Conservation (phyloP, 2,329 filamentous ascomycete genomes). For the Colletotrichum magnum region DNA sequence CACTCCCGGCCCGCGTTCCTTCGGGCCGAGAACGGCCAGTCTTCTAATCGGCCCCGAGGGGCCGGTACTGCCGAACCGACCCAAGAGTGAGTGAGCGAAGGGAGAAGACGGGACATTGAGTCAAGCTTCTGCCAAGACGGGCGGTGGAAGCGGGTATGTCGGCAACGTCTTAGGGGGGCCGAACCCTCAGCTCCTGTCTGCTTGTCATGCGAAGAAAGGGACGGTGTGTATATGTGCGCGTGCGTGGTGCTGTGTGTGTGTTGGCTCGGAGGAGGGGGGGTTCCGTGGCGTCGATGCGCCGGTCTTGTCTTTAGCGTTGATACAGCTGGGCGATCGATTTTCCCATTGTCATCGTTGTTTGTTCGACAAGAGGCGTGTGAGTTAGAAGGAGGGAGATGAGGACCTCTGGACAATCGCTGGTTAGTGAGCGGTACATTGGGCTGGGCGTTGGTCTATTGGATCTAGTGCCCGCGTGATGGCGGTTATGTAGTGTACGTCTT, state of each 20-base stretch:
- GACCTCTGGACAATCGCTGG: not conserved
- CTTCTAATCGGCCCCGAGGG: constrained; percentile 15
- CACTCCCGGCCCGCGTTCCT: not conserved
- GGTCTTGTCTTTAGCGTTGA: no score
- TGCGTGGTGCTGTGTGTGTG: not conserved
- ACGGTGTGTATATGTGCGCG: not conserved
- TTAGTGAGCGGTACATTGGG: constrained; percentile 4
- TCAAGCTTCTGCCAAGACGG: constrained; percentile 40
- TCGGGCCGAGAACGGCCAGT: constrained; percentile 26
- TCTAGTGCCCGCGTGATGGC: constrained; percentile 7
- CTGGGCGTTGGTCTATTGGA: not conserved
- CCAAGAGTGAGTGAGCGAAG: not conserved
- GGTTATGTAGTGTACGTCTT: not conserved
- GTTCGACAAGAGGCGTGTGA: no score
- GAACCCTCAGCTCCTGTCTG: constrained; percentile 1
- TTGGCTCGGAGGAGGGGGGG: not conserved
- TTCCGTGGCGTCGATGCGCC: no score
- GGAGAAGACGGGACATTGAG: constrained; percentile 18
- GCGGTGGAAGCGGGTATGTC: constrained; percentile 35
- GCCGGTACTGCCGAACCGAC: not conserved
- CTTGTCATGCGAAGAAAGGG: constrained; percentile 21
- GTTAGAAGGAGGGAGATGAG: not conserved
- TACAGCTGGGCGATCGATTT: no score
- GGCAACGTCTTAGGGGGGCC: constrained; percentile 11
- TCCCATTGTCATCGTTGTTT: no score